A percentile compares a stretch with the other conserved stretches of the same genome.
Evolutionary conservation across 2,329 filamentous ascomycete genomes (phyloP).

Genomic region (Colletotrichum nymphaeae): DNA sequence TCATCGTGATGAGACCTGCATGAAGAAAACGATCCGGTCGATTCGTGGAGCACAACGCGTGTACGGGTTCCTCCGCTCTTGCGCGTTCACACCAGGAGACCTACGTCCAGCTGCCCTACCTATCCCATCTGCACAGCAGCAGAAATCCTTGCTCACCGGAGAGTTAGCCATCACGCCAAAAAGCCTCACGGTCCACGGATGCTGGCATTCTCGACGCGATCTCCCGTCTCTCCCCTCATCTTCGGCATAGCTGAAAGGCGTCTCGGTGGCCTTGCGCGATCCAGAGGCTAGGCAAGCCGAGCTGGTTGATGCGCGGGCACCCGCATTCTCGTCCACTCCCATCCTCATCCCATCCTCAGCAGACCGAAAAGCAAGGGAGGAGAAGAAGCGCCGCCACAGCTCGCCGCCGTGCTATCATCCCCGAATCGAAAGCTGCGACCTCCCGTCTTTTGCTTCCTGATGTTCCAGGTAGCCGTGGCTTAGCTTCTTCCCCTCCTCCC

Average conservation of each 20-base stretch:
- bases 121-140: background rate
- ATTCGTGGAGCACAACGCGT: background rate
- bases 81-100: background rate
- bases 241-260: background rate
- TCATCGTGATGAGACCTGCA: slow-evolving; percentile 9
- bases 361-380: slow-evolving; percentile 7
- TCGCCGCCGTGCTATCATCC: background rate
- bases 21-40: slow-evolving; percentile 11
- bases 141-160: background rate
- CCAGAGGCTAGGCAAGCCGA: background rate
- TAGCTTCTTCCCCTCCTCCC: background rate
- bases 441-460: background rate
- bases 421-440: slow-evolving; percentile 2
- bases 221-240: background rate
- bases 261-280: background rate
- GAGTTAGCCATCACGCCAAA: background rate
- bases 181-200: background rate
- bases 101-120: background rate
- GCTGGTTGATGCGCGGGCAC: background rate
- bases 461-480: background rate
- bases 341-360: background rate
- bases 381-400: background rate
- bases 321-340: background rate
- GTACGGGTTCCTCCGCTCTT: background rate
- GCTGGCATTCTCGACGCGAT: background rate